These are phyloP conservation scores for Lodderomyces elongisporus DNA, from an alignment of 1,139 yeast species.

Conservation along the genomic window DNA sequence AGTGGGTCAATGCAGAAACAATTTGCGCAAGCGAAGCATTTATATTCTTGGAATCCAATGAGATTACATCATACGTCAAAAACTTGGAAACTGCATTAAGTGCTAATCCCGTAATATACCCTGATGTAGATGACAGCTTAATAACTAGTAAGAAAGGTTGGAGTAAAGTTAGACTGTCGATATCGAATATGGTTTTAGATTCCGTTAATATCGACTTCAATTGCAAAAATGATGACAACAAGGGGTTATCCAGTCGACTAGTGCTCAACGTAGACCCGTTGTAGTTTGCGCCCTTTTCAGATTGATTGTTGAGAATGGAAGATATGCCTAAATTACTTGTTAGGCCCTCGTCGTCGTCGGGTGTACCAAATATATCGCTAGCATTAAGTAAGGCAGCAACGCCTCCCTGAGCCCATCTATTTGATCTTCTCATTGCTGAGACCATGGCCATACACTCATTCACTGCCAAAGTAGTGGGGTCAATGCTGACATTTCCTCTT, in stretches of 20 bases:
- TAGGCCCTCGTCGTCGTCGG: constrained; percentile 29
- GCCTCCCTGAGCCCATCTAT: constrained; percentile 78
- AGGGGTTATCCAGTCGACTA: constrained; percentile 44
- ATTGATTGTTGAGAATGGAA: constrained; percentile 13
- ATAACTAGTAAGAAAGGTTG: constrained; percentile 88
- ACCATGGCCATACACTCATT: constrained; percentile 85
- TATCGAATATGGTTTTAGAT: constrained; percentile 44
- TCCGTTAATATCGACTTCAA: constrained; percentile 67
- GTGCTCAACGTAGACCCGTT: neutral
- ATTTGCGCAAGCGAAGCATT: constrained; percentile 53
- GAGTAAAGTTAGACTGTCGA: constrained; percentile 70
- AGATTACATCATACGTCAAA: constrained; percentile 55
- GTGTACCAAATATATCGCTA: constrained; percentile 33
- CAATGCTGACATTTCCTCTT: constrained; percentile 38
- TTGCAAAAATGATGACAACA: constrained; percentile 77
- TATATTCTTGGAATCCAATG: constrained; percentile 39
- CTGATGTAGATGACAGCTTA: constrained; percentile 80
- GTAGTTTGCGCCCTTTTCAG: constrained; percentile 1
- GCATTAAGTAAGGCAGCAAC: constrained; percentile 84
- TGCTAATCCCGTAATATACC: constrained; percentile 79
- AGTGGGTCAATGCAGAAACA: constrained; percentile 79
- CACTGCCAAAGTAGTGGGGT: constrained; percentile 78
- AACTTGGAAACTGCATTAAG: constrained; percentile 72
- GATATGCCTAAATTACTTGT: constrained; percentile 23
- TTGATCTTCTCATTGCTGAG: constrained; percentile 85